Evolutionary conservation across 164 flowering plant genomes (phyloP), one percentile per base, ranked within the genome.

Genomic region (Buxus sempervirens): DNA sequence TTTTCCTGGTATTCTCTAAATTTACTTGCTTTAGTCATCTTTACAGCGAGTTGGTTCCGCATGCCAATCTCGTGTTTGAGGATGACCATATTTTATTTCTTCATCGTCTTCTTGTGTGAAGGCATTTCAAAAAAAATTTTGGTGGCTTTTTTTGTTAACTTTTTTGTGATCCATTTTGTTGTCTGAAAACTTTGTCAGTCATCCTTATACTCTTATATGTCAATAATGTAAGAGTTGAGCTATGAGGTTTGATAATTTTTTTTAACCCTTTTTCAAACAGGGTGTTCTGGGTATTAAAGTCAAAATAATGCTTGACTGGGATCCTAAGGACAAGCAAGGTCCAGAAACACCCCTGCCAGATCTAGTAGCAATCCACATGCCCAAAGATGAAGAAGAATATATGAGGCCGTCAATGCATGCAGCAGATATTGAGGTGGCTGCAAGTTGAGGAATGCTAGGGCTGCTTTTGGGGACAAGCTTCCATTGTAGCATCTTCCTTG

Each of bases 271-370:
- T 19, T 45, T 0, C n/a, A n/a, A n/a, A 18, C 72, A 78, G 82
- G 85, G 83, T 54, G 85, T 82, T n/a, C 80, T 85, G 24, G 86
- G 86, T 55, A 78, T 81, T 72, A 85, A 82, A 70, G 88, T 82
- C 5, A 81, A 81, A 71, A 80, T 80, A 64, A 83, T 82, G 85
- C 78, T 81, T 62, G 86, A 75, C 32, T 85, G 85, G 83, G 88
- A 81, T 72, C 86, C 86, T 16, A 84, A 82, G 70, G 80, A 78
- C 21, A 80, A 82, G 72, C 78, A 73, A 36, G 88, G 86, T 0
- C 88, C 85, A 0, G 75, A 56, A 41, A 81, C 82, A 4, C 85
- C 88, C 22, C 76, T 82, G 23, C 85, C 88, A 8, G 85, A 82
- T 82, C 69, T 82, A 7, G 86, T 83, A 49, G 83, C 83, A 0